These are phyloP conservation scores for Arthrobotrys musiformis DNA, from an alignment of 2,329 filamentous ascomycete species.

Conservation along the genomic window DNA sequence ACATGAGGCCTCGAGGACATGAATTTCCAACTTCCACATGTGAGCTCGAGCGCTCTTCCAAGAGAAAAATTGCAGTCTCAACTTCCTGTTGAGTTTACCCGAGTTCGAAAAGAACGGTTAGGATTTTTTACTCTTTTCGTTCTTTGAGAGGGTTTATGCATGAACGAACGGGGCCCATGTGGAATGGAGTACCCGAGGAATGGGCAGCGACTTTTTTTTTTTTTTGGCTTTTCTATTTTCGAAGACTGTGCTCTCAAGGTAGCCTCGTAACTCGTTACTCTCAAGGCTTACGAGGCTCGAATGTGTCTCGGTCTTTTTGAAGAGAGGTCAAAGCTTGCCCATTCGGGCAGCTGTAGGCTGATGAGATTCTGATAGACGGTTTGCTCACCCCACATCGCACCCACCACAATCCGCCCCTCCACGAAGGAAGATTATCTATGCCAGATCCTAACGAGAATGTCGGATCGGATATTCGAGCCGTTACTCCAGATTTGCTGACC, in stretches of 20 bases:
- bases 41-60: constrained; percentile 22
- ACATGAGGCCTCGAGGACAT: not conserved
- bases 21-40: constrained; percentile 44
- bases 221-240: constrained; percentile 22
- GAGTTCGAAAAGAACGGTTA: constrained; percentile 4
- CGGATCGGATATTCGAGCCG: constrained; percentile 21
- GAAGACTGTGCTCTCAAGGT: too few relatives aligned
- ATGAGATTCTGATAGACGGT: constrained; percentile 29
- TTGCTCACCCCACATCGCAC: constrained; percentile 10
- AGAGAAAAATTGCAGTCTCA: constrained; percentile 12
- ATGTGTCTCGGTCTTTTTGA: constrained; percentile 12
- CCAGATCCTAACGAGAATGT: constrained; percentile 16
- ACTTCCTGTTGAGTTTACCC: constrained; percentile 44
- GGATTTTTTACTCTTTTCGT: constrained; percentile 19
- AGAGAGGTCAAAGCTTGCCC: constrained; percentile 45
- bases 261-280: too few relatives aligned
- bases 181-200: constrained; percentile 50
- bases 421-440: constrained; percentile 16
- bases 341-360: constrained; percentile 54
- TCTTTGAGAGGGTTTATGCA: constrained; percentile 39
- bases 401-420: constrained; percentile 9
- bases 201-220: constrained; percentile 42
- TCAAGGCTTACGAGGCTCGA: constrained; percentile 32
- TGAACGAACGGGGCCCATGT: constrained; percentile 39
- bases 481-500: constrained; percentile 24